Evolutionary conservation across 306 rosid genomes (phyloP), one percentile per base, ranked within the genome.

Genomic region (Begonia peltatifolia): DNA sequence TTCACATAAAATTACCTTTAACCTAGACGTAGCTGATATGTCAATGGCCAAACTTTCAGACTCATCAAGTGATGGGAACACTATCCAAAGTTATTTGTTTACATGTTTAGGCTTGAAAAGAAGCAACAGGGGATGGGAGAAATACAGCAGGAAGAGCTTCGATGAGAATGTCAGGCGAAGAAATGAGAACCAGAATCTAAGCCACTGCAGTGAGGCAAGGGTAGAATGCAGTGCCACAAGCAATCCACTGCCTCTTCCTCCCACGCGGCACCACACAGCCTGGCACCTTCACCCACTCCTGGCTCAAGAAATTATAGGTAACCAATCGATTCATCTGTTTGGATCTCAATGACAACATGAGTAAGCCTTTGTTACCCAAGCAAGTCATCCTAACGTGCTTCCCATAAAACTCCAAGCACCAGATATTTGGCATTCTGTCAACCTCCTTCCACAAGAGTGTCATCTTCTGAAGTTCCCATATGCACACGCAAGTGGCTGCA

Each of bases 381-480:
- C 94, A 88, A 66, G 73, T 79, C 96, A 88, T 88, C 57, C 78
- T 67, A 61, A 84, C 82, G 93, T 75, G 88, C 96, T 88, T 88
- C 70, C 94, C 96, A 58, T 88, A 88, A 67, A 81, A 88, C 66
- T 88, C 96, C 77, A 88, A 84, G 96, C 96, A 88, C 96, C 87
- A 82, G 58, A 65, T 56, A 64, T 81, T 87, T 87, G 96, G 96
- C 96, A 88, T 88, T 88, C 96, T 88, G 94, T 88, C 96, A 68
- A 88, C 96, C 96, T 87, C 96, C 93, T 84, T 88, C 96, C 96
- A 88, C 68, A 84, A 79, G 68, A 84, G 83, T 13, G 84, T 88
- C 94, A 88, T 88, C 35, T 25, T 75, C 77, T 88, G 94, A 62
- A 84, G 93, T 86, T 88, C 96, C 96, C 94, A 88, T 69, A 84